Conservation (phyloP, 805 yeast species). For the Candida multigemmis region DNA sequence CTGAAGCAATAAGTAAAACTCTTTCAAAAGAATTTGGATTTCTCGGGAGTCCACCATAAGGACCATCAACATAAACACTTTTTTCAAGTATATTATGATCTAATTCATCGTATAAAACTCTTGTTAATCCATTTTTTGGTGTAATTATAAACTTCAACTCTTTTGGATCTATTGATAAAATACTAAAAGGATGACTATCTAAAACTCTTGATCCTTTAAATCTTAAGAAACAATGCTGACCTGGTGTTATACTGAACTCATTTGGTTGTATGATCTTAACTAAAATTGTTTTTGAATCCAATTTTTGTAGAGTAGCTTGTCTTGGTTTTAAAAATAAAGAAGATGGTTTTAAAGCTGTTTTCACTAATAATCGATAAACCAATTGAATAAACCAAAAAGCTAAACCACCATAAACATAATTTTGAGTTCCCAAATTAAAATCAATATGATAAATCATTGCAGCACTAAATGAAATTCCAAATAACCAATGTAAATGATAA, state of each 20-base stretch:
- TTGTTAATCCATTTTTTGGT: constrained; percentile 41
- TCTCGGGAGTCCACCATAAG: constrained; percentile 47
- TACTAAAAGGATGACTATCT: constrained; percentile 52
- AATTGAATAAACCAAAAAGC: constrained; percentile 44
- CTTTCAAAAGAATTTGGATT: constrained; percentile 36
- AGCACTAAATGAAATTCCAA: constrained; percentile 40
- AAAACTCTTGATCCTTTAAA: constrained; percentile 34
- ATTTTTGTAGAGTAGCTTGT: constrained; percentile 17
- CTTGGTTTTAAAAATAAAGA: constrained; percentile 29
- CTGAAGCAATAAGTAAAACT: constrained; percentile 33
- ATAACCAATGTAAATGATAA: constrained; percentile 44
- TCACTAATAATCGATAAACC: constrained; percentile 34
- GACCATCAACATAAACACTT: constrained; percentile 42
- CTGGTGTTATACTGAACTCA: constrained; percentile 39
- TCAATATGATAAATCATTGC: constrained; percentile 38
- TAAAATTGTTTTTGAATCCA: constrained; percentile 15
- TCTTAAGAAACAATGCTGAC: constrained; percentile 47
- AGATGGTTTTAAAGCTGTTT: constrained; percentile 38
- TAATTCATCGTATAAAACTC: constrained; percentile 16
- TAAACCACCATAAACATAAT: constrained; percentile 41
- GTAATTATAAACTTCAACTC: constrained; percentile 36
- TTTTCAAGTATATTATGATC: constrained; percentile 15
- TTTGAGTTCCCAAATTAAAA: constrained; percentile 21
- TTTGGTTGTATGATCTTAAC: constrained; percentile 25
- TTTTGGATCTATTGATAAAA: constrained; percentile 14